A percentile compares a stretch with the other conserved stretches of the same genome.
phyloP scores from a whole-genome alignment of 2,329 filamentous ascomycete species.

The Tolypocladium sp. region DNA sequence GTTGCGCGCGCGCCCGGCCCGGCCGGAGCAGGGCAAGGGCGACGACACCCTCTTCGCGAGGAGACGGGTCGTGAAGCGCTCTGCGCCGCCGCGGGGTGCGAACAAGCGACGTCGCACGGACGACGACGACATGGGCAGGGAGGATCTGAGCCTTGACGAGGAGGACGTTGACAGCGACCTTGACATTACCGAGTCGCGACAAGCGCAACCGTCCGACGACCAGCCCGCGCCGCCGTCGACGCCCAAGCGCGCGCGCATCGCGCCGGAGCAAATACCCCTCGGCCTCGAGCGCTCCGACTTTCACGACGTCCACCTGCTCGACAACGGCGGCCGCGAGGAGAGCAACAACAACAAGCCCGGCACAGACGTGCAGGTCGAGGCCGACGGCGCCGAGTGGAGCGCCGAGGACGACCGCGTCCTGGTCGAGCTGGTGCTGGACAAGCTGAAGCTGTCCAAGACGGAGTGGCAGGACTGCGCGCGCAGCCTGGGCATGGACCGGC shows the following conservation, averaged over 20 bases:
- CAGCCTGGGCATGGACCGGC: conserved; percentile 50
- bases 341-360: conserved; percentile 15
- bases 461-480: conserved; percentile 62
- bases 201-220: conserved; percentile 8
- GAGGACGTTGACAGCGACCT: conserved; percentile 25
- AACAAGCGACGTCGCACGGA: conserved; percentile 44
- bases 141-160: conserved; percentile 19
- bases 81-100: conserved; percentile 32
- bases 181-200: conserved; percentile 15
- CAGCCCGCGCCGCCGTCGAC: conserved; percentile 34
- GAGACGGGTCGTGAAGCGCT: conserved; percentile 44
- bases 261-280: conserved; percentile 50
- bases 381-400: conserved; percentile 45
- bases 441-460: conserved; percentile 52
- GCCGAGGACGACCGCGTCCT: conserved; percentile 55
- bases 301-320: conserved; percentile 35
- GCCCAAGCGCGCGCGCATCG: conserved; percentile 51
- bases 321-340: conserved; percentile 14
- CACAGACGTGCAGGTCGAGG: conserved; percentile 32
- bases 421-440: conserved; percentile 59
- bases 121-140: conserved; percentile 37
- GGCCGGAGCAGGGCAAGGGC: conserved; percentile 4
- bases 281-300: conserved; percentile 51
- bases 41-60: conserved; percentile 19
- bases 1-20: conserved; percentile 34